Conservation (phyloP, 1,139 yeast genomes). For the Hemisphaericaspora xylofermentans region DNA sequence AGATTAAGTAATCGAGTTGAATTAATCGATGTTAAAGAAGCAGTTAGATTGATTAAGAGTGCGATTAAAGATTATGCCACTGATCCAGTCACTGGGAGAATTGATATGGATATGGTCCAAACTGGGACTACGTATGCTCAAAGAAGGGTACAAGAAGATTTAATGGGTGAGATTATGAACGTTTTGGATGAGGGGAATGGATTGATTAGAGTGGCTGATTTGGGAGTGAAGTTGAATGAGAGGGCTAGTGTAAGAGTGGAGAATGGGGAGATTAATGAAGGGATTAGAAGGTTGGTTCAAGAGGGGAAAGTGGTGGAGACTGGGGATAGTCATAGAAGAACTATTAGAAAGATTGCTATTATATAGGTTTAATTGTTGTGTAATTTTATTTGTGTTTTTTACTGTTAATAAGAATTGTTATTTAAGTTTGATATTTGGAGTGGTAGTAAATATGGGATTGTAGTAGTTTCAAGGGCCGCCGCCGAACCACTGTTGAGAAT, state of each 20-base stretch:
- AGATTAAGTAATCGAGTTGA: slow-evolving; percentile 71
- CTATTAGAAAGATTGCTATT: slow-evolving; percentile 51
- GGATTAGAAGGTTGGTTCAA: slow-evolving; percentile 64
- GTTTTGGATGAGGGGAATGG: slow-evolving; percentile 44
- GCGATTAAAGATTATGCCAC: slow-evolving; percentile 98
- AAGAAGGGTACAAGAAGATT: slow-evolving; percentile 73
- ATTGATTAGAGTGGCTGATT: slow-evolving; percentile 58
- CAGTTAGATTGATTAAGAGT: slow-evolving; percentile 85
- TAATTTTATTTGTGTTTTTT: neutral
- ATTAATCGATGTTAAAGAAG: slow-evolving; percentile 85
- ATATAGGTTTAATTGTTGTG: slow-evolving; percentile 5
- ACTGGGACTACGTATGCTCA: slow-evolving; percentile 94
- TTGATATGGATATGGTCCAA: slow-evolving; percentile 95
- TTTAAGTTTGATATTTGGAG: neutral
- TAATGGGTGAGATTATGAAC: slow-evolving; percentile 58
- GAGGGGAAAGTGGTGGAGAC: slow-evolving; percentile 72
- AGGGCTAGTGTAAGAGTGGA: slow-evolving; percentile 69
- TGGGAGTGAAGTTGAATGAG: slow-evolving; percentile 65
- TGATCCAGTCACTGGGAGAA: slow-evolving; percentile 93
- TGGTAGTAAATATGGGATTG: too few relatives aligned
- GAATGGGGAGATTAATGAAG: slow-evolving; percentile 66
- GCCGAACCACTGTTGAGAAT: too few relatives aligned
- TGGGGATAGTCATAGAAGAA: slow-evolving; percentile 74
- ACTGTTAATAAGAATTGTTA: neutral
- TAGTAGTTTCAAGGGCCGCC: too few relatives aligned